A percentile compares a stretch with the other conserved stretches of the same genome.
phyloP scores from a whole-genome alignment of 805 yeast species.

The Lipomyces japonicus region DNA sequence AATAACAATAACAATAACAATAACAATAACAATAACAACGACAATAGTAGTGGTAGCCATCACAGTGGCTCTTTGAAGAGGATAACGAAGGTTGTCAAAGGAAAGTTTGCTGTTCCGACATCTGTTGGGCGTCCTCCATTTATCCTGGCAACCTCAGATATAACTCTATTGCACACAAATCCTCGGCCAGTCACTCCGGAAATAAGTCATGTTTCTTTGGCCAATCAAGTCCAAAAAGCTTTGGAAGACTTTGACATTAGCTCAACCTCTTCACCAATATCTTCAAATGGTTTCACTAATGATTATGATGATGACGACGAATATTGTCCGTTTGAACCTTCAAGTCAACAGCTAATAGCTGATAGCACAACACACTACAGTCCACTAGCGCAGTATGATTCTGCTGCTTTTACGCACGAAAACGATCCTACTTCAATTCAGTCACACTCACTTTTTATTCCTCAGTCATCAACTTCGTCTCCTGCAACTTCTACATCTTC shows the following conservation, averaged over 20 bases:
- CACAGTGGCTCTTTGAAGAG: background rate
- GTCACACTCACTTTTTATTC: background rate
- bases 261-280: too few species aligned
- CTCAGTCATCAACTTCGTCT: slow-evolving; percentile 15
- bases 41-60: background rate
- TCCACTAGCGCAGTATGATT: background rate
- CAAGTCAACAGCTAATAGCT: too few species aligned
- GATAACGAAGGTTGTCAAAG: slow-evolving; percentile 12
- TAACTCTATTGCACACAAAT: background rate
- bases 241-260: too few species aligned
- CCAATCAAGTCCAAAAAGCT: too few species aligned
- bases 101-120: slow-evolving; percentile 1
- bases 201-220: too few species aligned
- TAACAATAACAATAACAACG: background rate
- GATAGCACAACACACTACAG: too few species aligned
- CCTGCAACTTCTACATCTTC: slow-evolving; percentile 19
- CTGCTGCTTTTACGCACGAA: background rate
- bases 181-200: too few species aligned
- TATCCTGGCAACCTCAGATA: background rate
- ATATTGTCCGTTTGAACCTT: too few species aligned
- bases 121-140: slow-evolving; percentile 4
- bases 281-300: too few species aligned
- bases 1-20: background rate
- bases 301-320: too few species aligned
- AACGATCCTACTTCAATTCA: background rate